These are phyloP conservation scores for Acanthamoeba castellanii DNA, from an alignment of 208 protist genomes.

Conservation along the genomic window DNA sequence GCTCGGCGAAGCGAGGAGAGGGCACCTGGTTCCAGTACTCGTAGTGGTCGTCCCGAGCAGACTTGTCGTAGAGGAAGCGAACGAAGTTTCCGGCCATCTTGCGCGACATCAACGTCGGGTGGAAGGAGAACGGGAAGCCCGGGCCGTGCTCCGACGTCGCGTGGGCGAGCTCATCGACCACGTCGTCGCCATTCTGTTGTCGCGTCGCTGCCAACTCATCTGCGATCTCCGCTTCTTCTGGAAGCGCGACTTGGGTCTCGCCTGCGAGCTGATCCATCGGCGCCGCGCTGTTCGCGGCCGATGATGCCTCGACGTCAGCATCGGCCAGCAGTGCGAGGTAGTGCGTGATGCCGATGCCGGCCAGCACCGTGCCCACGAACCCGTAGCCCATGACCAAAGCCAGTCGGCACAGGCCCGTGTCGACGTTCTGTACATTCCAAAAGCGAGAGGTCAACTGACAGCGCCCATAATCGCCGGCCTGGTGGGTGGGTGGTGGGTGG, in stretches of 20 bases:
- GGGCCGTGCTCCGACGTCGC: neutral
- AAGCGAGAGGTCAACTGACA: neutral
- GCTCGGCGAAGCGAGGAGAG: neutral
- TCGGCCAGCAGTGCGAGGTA: neutral
- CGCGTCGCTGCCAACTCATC: neutral
- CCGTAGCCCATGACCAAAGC: neutral
- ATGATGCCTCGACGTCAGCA: neutral
- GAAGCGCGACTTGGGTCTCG: neutral
- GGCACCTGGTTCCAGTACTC: slow-evolving; percentile 46
- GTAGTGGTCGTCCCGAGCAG: neutral
- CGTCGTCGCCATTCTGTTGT: neutral
- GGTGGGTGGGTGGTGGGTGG: too few species aligned
- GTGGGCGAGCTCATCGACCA: neutral
- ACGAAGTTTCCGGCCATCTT: neutral
- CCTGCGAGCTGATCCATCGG: neutral
- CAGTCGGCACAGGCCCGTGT: slow-evolving; percentile 2
- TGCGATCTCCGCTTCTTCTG: too few species aligned
- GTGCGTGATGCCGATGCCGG: slow-evolving; percentile 23
- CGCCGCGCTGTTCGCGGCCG: neutral
- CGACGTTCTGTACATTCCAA: neutral
- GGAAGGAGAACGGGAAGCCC: neutral
- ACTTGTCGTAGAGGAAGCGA: neutral
- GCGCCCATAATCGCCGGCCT: neutral
- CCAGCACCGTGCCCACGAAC: neutral
- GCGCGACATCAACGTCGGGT: neutral